Evolutionary conservation across 495 filamentous ascomycete species (phyloP).

Genomic region (Annulohypoxylon bovei): DNA sequence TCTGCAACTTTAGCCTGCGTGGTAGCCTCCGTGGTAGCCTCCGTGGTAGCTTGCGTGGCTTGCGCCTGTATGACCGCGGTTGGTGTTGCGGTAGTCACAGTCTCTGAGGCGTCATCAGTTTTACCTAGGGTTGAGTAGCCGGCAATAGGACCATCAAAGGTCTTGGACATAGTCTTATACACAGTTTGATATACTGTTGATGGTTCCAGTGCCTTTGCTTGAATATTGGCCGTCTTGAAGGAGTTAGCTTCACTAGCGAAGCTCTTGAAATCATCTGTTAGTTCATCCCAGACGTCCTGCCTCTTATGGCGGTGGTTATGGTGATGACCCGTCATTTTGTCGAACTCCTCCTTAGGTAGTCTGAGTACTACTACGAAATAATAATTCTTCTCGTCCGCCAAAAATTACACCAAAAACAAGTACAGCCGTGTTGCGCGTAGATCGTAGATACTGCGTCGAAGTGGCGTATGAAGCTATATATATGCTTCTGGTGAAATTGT

Average conservation of each 20-base stretch:
- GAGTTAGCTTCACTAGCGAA: constrained; percentile 43
- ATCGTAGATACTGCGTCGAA: not conserved
- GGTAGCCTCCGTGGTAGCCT: constrained; percentile 26
- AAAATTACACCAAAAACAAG: constrained; percentile 6
- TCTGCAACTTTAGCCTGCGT: constrained; percentile 22
- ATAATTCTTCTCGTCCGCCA: constrained; percentile 3
- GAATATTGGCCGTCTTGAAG: constrained; percentile 31
- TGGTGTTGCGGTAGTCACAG: constrained; percentile 12
- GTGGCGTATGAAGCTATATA: not conserved
- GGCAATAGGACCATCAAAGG: constrained; percentile 65
- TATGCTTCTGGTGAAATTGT: not conserved
- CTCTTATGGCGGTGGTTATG: constrained; percentile 43
- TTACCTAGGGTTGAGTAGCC: constrained; percentile 62
- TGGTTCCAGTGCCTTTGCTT: constrained; percentile 44
- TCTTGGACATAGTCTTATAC: constrained; percentile 64
- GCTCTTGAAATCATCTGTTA: constrained; percentile 30
- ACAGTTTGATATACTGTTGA: constrained; percentile 60
- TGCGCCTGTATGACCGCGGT: constrained; percentile 19
- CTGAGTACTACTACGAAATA: constrained; percentile 5
- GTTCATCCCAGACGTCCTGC: constrained; percentile 38
- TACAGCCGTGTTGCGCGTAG: constrained; percentile 6
- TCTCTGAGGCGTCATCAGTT: constrained; percentile 34
- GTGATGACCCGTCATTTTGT: constrained; percentile 42
- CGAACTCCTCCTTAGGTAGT: not conserved
- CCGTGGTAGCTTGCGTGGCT: constrained; percentile 34